Evolutionary conservation across 768 basidiomycete species (phyloP), one percentile per base, ranked within the genome.

Genomic region (Suillus occidentalis): DNA sequence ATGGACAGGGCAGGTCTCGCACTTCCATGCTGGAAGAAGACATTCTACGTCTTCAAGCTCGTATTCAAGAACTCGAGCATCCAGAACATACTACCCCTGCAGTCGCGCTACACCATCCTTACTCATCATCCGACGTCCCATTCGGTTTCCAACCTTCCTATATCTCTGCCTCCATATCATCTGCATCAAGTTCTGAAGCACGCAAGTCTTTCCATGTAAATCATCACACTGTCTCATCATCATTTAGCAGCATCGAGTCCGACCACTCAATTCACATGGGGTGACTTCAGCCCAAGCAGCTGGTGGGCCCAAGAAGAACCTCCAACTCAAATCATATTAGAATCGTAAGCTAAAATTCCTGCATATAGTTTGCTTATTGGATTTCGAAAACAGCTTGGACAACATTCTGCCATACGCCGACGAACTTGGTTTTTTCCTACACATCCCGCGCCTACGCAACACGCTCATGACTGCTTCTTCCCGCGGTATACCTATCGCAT

Each of bases 381-480:
- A 13, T 16, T 55, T 18, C 45, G n/a, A 16, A 9, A 43, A 58
- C 65, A 76, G 75, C 10, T 37, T 76, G 55, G 63, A 69, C 28
- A 50, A 64, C 34, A 87, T 94, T 70, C 72, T 87, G 13, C 84
- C 83, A 18, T 81, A 90, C 68, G 81, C 84, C 0, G 72, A 79
- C 42, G 82, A 87, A 68, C 81, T 90, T 64, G 89, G 89, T 6
- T 87, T 92, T 70, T 92, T 91, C 74, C 83, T 93, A 63, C 75
- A 86, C 66, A 53, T 76, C 4, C 67, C 75, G 6, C 82, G 86
- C 4, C 85, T 90, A 63, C 77, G 79, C 6, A 71, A 78, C 47
- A 76, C 72, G 47, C 76, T 72, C 28, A 70, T 80, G 9, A 73
- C 78, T 12, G 67, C 73, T 18, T 67, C 76, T 40, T 72, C 74